Evolutionary conservation across 2,329 filamentous ascomycete genomes (phyloP), one percentile per base, ranked within the genome.

Genomic region (Nemania sp.): DNA sequence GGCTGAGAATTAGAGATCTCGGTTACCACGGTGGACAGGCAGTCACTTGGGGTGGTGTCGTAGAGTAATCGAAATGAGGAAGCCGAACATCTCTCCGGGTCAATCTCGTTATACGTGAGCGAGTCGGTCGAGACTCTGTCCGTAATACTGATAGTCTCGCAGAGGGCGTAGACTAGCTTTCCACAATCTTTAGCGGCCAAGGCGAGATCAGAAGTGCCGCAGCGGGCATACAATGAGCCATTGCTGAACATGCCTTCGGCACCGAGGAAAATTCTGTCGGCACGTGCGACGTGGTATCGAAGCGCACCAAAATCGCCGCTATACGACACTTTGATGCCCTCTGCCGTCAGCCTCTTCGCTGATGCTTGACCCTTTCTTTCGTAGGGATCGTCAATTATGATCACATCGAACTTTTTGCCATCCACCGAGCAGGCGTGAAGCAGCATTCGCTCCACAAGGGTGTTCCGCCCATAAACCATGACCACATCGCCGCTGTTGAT

Each of bases 161-260:
- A 96, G 54, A 95, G 88, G 3, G 95, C 90, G 28, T 95, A 86
- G 54, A 97, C 90, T 1, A 90, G 89, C 31, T 92, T 83, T 53
- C 88, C 86, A 17, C 85, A 79, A 52, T 89, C 84, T 46, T 86
- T 84, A 5, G 92, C 93, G 36, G 88, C 85, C 77, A 94, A 88
- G 15, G 93, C 92, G 8, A 97, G 82, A 54, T 94, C 83, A 20
- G 90, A 90, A 3, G 92, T 96, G 56, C 94, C 94, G 8, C 91
- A 85, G 17, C 91, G 85, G 4, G 89, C 93, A 72, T 95, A 96
- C 64, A 99, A 81, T 28, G 90, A 83, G 6, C 94, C 94, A 72
- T 97, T 97, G 63, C 90, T 92, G 75, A 96, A 94, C 85, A 99
- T 94, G 33, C 91, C 90, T 69, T 97, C 92, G 4, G 92, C 91